Evolutionary conservation across 2,329 filamentous ascomycete species (phyloP), one percentile per base, ranked within the genome.

Genomic region (Phialocephala sp.): DNA sequence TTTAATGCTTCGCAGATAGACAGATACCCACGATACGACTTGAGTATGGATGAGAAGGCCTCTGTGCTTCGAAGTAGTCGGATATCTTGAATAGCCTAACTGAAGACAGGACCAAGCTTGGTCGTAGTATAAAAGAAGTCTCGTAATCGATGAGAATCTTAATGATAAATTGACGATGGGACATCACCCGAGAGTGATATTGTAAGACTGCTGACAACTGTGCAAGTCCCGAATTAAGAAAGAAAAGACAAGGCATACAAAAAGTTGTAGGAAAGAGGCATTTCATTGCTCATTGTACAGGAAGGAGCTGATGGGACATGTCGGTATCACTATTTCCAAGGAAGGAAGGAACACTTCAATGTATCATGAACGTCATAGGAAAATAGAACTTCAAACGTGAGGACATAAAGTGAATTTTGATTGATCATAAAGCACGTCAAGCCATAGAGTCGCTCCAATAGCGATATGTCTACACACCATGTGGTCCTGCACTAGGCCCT

Each of bases 401-500:
- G 35, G n/a, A 4, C 18, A 45, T 47, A 27, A 22, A 14, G 24
- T 12, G 11, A 32, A 8, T 54, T 54, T 54, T 54, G 12, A 32
- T 54, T 54, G 11, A 54, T 54, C 50, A 35, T 54, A 18, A 54
- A 32, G 22, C 12, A 27, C 27, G 24, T 54, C 15, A 14, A 45
- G 9, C 18, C 32, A 45, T 41, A 43, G 59, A 64, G 50, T 60
- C n/a, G 9, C 20, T 24, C 27, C 18, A 37, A 35, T n/a, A 60
- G 24, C 39, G 60, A 22, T 41, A 50, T 14, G 57, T 37, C 52
- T 64, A 68, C 20, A 68, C 59, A 60, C 60, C 62, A 60, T 68
- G 32, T 22, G 65, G 59, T n/a, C 67, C 66, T 9, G 54, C 56
- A 24, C 64, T 65, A 37, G 60, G 64, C 2, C 67, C 66, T 15